Percentiles rank a stretch among this genome's conserved stretches.
Conservation (phyloP, 108 stramenopile species). For the Craspedostauros australis region DNA sequence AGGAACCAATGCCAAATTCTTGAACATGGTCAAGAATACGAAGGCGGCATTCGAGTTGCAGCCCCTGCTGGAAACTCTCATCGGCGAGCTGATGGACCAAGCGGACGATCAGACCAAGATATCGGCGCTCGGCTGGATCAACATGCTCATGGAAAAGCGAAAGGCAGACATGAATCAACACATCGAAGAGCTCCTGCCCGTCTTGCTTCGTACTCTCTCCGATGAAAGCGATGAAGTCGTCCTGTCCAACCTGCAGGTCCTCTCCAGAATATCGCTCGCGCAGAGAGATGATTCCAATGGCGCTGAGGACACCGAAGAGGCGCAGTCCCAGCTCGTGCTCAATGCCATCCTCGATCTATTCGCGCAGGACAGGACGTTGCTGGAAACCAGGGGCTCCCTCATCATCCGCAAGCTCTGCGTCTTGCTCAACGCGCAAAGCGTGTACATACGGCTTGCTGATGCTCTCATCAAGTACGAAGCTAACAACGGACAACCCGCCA, state of each 20-base stretch:
- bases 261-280: slow-evolving; percentile 84
- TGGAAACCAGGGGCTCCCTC: slow-evolving; percentile 93
- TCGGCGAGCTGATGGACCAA: slow-evolving; percentile 72
- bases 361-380: slow-evolving; percentile 76
- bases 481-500: slow-evolving; percentile 25
- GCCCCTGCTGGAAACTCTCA: slow-evolving; percentile 84
- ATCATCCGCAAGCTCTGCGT: slow-evolving; percentile 96
- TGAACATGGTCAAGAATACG: slow-evolving; percentile 77
- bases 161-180: slow-evolving; percentile 86
- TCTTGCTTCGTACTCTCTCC: slow-evolving; percentile 87
- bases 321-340: slow-evolving; percentile 88
- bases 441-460: slow-evolving; percentile 89
- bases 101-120: slow-evolving; percentile 94
- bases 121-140: slow-evolving; percentile 91
- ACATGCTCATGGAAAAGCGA: slow-evolving; percentile 96
- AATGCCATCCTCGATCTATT: slow-evolving; percentile 90
- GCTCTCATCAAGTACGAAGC: slow-evolving; percentile 63
- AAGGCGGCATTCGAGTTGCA: slow-evolving; percentile 68
- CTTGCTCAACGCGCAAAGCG: slow-evolving; percentile 86
- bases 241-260: slow-evolving; percentile 87
- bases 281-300: slow-evolving; percentile 30
- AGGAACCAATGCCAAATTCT: slow-evolving; percentile 81
- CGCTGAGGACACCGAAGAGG: slow-evolving; percentile 48
- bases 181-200: slow-evolving; percentile 80
- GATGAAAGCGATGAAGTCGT: slow-evolving; percentile 91